Evolutionary conservation across 1,284 basidiomycete genomes (phyloP), one percentile per base, ranked within the genome.

Genomic region (Irpex lacteus): DNA sequence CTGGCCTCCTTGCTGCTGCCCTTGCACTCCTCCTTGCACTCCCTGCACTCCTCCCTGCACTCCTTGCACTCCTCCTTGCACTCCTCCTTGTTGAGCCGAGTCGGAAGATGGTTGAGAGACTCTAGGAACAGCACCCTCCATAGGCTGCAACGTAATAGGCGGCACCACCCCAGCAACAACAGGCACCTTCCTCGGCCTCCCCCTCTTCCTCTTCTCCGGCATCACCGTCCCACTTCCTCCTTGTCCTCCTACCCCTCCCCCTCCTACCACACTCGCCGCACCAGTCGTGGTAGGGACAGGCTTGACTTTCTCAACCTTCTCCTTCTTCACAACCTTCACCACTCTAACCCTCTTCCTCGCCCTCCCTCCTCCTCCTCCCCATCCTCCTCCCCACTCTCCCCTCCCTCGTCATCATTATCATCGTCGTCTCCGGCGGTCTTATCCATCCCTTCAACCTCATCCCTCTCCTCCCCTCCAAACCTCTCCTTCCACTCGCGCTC

Each of bases 201-300:
- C 91, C n/a, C 91, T 82, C 78, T 93, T 93, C 68, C 91, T 82
- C 78, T 92, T 93, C 78, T 91, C 90, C 0, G 86, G 84, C 0
- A 82, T 77, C 2, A 2, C 26, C 26, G 26, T 26, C 26, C 26
- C n/a, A n/a, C n/a, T n/a, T n/a, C n/a, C n/a, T n/a, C n/a, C 26
- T 26, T 26, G 26, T 26, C 26, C 26, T 26, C 26, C 26, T 26
- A 2, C 26, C 4, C 4, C 2, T 26, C 26, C 26, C 26, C 26
- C 26, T 26, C 26, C 26, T 26, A 26, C 26, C 26, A 26, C n/a
- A n/a, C n/a, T n/a, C n/a, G 5, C 5, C 15, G 66, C 68, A 60
- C 70, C 26, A 70, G 72, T 61, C 59, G 67, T 66, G 9, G 73
- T 60, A 9, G 74, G 66, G 8, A 70, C 71, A n/a, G 78, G n/a